These are phyloP conservation scores for Pyrus pyrifolia DNA, from an alignment of 306 rosid genomes.

Conservation along the genomic window DNA sequence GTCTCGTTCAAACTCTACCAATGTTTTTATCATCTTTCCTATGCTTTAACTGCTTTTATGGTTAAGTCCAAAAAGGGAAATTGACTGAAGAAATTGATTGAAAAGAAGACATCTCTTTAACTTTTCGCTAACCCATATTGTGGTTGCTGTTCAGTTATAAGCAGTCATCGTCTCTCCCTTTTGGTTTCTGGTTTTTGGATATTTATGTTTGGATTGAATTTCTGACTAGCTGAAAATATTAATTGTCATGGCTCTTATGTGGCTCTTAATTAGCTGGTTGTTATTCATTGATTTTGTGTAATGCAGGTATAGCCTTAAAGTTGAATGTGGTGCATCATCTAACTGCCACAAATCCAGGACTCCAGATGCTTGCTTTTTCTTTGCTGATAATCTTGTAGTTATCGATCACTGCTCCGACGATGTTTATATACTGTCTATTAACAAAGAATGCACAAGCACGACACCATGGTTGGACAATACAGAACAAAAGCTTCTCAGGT, in stretches of 20 bases:
- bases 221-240: neutral
- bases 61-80: no score
- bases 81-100: neutral
- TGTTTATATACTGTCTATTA: constrained; percentile 71
- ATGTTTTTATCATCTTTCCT: neutral
- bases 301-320: constrained; percentile 88
- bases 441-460: constrained; percentile 34
- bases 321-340: constrained; percentile 62
- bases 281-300: constrained; percentile 13
- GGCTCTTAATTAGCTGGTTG: neutral
- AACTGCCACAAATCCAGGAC: constrained; percentile 71
- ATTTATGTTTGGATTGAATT: neutral
- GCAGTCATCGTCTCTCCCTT: neutral
- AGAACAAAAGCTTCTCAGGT: constrained; percentile 58
- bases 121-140: neutral
- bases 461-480: constrained; percentile 68
- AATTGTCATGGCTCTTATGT: neutral
- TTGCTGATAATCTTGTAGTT: constrained; percentile 77
- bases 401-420: constrained; percentile 75
- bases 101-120: neutral
- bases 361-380: constrained; percentile 97
- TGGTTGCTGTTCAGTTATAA: neutral
- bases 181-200: neutral
- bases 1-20: neutral
- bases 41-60: neutral